Percentiles rank a stretch among this genome's conserved stretches.
These are phyloP conservation scores for Aspergillus ustus DNA, from an alignment of 2,329 filamentous ascomycete species.

Conservation along the genomic window DNA sequence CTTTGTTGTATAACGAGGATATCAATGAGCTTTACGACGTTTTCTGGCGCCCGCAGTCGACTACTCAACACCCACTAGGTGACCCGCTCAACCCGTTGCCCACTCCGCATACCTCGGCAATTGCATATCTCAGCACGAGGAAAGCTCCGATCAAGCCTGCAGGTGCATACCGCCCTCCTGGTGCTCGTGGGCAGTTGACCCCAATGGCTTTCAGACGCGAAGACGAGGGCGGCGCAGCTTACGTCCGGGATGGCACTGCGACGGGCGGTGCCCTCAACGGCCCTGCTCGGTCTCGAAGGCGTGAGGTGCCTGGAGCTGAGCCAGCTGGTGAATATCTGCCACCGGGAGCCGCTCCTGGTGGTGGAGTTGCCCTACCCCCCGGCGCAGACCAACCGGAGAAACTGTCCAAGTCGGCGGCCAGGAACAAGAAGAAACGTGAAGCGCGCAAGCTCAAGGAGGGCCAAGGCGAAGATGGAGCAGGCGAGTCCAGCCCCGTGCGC, in stretches of 20 bases:
- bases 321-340: constrained; percentile 65
- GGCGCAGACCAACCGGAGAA: constrained; percentile 67
- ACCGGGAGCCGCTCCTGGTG: constrained; percentile 71
- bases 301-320: constrained; percentile 87
- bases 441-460: constrained; percentile 91
- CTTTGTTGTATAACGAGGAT: constrained; percentile 92
- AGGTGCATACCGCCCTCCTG: constrained; percentile 94
- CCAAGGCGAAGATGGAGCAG: constrained; percentile 63
- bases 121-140: constrained; percentile 78
- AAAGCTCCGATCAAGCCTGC: constrained; percentile 97
- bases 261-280: constrained; percentile 67
- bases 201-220: constrained; percentile 96
- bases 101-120: constrained; percentile 78
- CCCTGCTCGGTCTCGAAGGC: constrained; percentile 75
- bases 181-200: constrained; percentile 84
- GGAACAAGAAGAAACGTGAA: constrained; percentile 98
- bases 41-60: constrained; percentile 78
- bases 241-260: constrained; percentile 77
- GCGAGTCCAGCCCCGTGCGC: constrained; percentile 67
- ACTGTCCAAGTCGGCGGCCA: constrained; percentile 80
- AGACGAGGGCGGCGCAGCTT: constrained; percentile 91
- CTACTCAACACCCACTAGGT: constrained; percentile 62
- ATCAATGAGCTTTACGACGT: constrained; percentile 94
- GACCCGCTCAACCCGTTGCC: constrained; percentile 78
- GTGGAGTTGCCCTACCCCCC: constrained; percentile 67